Evolutionary conservation across 2,329 filamentous ascomycete species (phyloP).

Genomic region (Stylonectria norvegica): DNA sequence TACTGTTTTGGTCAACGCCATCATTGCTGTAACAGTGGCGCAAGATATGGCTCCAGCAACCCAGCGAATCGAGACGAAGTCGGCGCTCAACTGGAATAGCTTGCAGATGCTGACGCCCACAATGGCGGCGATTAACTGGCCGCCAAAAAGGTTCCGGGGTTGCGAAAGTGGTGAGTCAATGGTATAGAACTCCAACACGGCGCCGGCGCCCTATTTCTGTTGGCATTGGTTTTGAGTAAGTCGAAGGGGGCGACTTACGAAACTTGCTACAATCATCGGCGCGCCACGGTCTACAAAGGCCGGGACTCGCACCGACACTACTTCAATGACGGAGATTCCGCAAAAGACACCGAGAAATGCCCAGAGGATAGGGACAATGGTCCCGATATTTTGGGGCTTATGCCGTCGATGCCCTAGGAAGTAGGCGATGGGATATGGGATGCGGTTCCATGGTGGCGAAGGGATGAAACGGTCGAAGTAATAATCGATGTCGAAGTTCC

Average conservation of each 20-base stretch:
- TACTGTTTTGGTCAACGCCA: conserved; percentile 68
- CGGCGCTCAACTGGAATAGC: conserved; percentile 54
- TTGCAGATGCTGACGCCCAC: conserved; percentile 62
- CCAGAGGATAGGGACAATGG: conserved; percentile 58
- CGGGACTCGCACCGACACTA: conserved; percentile 52
- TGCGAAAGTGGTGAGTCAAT: conserved; percentile 71
- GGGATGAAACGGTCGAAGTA: conserved; percentile 70
- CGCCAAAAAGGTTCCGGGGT: conserved; percentile 65
- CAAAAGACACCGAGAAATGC: conserved; percentile 62
- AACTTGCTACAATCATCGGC: conserved; percentile 65
- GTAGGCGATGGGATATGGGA: conserved; percentile 65
- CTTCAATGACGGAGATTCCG: conserved; percentile 57
- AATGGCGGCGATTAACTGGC: conserved; percentile 61
- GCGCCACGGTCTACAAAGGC: conserved; percentile 50
- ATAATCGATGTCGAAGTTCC: conserved; percentile 73
- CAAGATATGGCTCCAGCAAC: conserved; percentile 64
- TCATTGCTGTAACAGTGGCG: conserved; percentile 58
- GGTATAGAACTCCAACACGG: conserved; percentile 70
- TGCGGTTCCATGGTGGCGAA: conserved; percentile 56
- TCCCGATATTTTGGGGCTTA: conserved; percentile 45
- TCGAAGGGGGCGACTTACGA: conserved; percentile 48
- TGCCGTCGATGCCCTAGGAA: conserved; percentile 62
- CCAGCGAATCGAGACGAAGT: conserved; percentile 55
- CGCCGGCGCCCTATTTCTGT: conserved; percentile 60
- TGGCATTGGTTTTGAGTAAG: background rate